Conservation (phyloP, 2,329 filamentous ascomycete genomes). For the Boeremia lycopersici region DNA sequence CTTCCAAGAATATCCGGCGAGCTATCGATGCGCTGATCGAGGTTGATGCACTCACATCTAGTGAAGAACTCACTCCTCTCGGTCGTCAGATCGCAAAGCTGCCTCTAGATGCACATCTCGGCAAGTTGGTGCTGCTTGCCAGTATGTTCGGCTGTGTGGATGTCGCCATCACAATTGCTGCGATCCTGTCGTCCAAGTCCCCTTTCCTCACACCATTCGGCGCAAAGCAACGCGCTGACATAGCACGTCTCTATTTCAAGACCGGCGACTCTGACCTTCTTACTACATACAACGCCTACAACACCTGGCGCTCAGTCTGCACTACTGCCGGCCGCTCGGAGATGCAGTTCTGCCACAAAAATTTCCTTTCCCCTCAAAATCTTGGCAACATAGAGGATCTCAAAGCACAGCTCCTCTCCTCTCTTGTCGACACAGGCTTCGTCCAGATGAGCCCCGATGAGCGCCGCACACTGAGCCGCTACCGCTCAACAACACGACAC, state of each 20-base stretch:
- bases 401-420: slow-evolving; percentile 86
- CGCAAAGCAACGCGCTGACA: slow-evolving; percentile 80
- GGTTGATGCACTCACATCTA: slow-evolving; percentile 81
- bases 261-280: slow-evolving; percentile 88
- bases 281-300: slow-evolving; percentile 92
- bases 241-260: slow-evolving; percentile 77
- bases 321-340: slow-evolving; percentile 73
- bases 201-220: slow-evolving; percentile 89
- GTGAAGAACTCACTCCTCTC: slow-evolving; percentile 84
- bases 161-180: slow-evolving; percentile 87
- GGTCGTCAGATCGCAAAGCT: slow-evolving; percentile 86
- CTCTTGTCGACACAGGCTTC: slow-evolving; percentile 84
- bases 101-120: slow-evolving; percentile 91
- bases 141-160: slow-evolving; percentile 90
- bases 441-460: slow-evolving; percentile 77
- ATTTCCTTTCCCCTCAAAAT: slow-evolving; percentile 88
- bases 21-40: slow-evolving; percentile 93
- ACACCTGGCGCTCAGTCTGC: slow-evolving; percentile 84
- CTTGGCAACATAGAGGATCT: slow-evolving; percentile 92
- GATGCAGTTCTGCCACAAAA: slow-evolving; percentile 90
- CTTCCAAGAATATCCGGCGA: slow-evolving; percentile 87
- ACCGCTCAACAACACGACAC: slow-evolving; percentile 69
- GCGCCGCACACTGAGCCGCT: slow-evolving; percentile 69
- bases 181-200: slow-evolving; percentile 91
- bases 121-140: slow-evolving; percentile 88